Percentiles rank a stretch among this genome's conserved stretches.
phyloP scores from a whole-genome alignment of 2,329 filamentous ascomycete genomes.

The Xylaria sp. region DNA sequence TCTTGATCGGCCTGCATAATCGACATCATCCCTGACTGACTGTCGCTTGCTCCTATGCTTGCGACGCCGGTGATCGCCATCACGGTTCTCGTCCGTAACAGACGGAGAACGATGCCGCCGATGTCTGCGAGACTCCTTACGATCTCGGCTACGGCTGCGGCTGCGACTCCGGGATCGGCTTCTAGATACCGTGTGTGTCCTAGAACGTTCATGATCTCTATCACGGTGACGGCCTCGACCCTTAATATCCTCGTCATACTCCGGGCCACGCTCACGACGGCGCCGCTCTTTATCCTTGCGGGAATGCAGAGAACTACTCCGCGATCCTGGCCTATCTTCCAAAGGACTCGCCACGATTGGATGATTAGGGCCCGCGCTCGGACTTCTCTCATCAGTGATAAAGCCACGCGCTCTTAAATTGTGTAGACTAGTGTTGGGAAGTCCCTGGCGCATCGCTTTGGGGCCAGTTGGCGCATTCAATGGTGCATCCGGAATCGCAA shows the following conservation, averaged over 20 bases:
- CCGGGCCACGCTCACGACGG: constrained; percentile 41
- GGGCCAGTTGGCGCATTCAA: constrained; percentile 86
- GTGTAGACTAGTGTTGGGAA: constrained; percentile 78
- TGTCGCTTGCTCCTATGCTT: constrained; percentile 50
- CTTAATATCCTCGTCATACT: constrained; percentile 36
- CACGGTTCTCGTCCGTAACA: constrained; percentile 48
- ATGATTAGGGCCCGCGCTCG: constrained; percentile 38
- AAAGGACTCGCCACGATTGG: constrained; percentile 37
- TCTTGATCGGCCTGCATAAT: constrained; percentile 42
- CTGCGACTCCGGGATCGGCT: constrained; percentile 41
- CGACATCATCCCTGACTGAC: constrained; percentile 50
- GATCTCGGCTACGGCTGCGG: constrained; percentile 47
- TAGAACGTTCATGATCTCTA: constrained; percentile 36
- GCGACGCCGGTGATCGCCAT: constrained; percentile 55
- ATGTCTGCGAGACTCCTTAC: constrained; percentile 52
- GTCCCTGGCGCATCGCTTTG: constrained; percentile 88
- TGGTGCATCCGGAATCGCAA: constrained; percentile 47
- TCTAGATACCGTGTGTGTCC: constrained; percentile 36
- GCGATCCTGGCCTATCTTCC: constrained; percentile 43
- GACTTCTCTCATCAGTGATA: constrained; percentile 44
- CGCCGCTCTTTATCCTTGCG: constrained; percentile 41
- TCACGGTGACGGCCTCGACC: constrained; percentile 32
- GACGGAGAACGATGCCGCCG: constrained; percentile 60
- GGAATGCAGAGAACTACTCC: constrained; percentile 51
- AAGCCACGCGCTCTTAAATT: constrained; percentile 60